Base-by-base conservation (phyloP, 2,329 filamentous ascomycete genomes). In the Fusarium algeriense region DNA sequence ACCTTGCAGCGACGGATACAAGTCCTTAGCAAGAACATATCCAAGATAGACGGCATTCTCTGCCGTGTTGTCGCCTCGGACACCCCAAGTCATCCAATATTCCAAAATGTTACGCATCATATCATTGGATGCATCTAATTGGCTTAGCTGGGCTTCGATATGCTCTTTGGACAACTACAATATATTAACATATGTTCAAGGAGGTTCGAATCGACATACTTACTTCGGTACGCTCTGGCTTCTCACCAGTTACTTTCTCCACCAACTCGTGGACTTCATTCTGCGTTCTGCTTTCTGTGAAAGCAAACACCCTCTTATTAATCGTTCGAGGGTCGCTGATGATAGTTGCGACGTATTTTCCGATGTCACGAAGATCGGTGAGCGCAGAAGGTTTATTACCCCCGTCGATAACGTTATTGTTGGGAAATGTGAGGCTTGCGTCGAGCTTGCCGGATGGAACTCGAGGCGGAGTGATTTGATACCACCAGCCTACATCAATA, bases 41-140 rank as follows among this genome's bases (percentile, higher is more conserved):
- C 60, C 63, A 32, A 65, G 52, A 14, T 65, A 65, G 6, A 26
- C 28, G 3, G 63, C 60, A 4, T 65, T 65, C 15, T 50, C 44
- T 0, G 60, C 32, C 6, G 60, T 65, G 10, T 65, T 65, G 8
- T 65, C 63, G 20, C 63, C 60, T 6, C 63, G 60, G 17, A 65
- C 20, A 10, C 63, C 60, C 60, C 60, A 65, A 11, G 60, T 59
- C 37, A 45, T 40, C 60, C 63, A 65, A 20, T 65, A 65, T 7
- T 65, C 63, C 20, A 50, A 7, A 6, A 65, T 41, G 5, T 7
- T 9, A 12, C 44, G 38, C 8, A 8, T 34, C 4, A 64, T 34
- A 1, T 14, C 60, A 7, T 15, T n/a, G 4, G 43, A 14, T 2
- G 17, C 26, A 6, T 57, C n/a, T 6, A 64, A 32, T 6, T 30